Evolutionary conservation across 345 rosid species (phyloP), one percentile per base, ranked within the genome.

Genomic region (Cardamine resedifolia): DNA sequence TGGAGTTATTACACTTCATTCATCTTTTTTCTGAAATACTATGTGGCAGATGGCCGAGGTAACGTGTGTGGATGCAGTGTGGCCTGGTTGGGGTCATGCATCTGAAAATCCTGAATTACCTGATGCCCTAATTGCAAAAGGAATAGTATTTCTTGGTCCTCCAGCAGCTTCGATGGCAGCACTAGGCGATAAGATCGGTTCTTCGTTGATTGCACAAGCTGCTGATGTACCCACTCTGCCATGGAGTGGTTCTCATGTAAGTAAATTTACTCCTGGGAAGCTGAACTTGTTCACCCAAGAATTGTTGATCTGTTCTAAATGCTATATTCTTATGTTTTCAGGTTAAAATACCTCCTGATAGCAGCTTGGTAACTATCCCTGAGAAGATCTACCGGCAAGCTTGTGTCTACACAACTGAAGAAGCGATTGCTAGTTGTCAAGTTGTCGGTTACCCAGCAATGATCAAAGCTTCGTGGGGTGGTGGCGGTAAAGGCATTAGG

Each of bases 71-170:
- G 99, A 96, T 83, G 99, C 99, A 9, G 97, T 96, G 76, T 96
- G 99, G 99, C 99, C 99, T 81, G 99, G 99, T 62, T 96, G 99
- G 98, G 99, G 98, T 50, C 99, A 96, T 85, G 99, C 99, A 47
- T 96, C 99, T 10, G 99, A 92, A 83, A 96, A 86, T 77, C 99
- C 99, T 38, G 99, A 92, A 79, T 83, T 96, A 43, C 98, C 98
- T 5, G 98, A 96, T 78, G 98, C 97, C 18, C 71, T 96, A 69
- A 62, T 38, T 80, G 92, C 85, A 20, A 96, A 87, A 74, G 99
- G 97, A 75, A 84, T 96, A 11, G 59, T 87, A 73, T 96, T 96
- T 85, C 99, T 96, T 67, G 99, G 99, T 26, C 98, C 99, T 23
- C 96, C 97, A 9, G 81, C 91, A 48, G 27, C 82, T 28, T 96